Evolutionary conservation across 2,329 filamentous ascomycete genomes (phyloP).

Genomic region (Penicillium frequentans): DNA sequence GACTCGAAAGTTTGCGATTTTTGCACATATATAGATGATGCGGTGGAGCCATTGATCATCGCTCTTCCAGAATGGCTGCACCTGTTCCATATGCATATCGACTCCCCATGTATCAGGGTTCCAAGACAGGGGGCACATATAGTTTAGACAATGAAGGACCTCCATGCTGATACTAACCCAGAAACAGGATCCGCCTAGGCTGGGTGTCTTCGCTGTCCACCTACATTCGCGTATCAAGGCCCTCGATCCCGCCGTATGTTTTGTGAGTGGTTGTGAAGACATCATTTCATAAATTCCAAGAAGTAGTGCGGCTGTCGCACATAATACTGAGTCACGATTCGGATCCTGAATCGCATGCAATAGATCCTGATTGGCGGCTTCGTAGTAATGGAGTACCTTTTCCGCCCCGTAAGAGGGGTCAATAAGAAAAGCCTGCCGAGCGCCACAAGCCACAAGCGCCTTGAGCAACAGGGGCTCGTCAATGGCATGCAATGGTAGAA

Average conservation of each 20-base stretch:
- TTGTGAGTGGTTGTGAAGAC: constrained; percentile 79
- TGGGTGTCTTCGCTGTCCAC: constrained; percentile 77
- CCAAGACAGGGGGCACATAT: constrained; percentile 85
- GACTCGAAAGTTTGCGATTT: constrained; percentile 81
- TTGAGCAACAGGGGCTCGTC: constrained; percentile 85
- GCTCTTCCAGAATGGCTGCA: constrained; percentile 57
- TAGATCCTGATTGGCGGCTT: constrained; percentile 77
- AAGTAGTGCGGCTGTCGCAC: constrained; percentile 82
- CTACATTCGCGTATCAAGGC: constrained; percentile 85
- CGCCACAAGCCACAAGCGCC: constrained; percentile 84
- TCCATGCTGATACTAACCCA: constrained; percentile 94
- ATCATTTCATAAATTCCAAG: constrained; percentile 93
- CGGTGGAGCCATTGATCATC: constrained; percentile 88
- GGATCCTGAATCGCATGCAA: constrained; percentile 78
- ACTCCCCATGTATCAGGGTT: constrained; percentile 88
- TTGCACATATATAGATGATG: constrained; percentile 85
- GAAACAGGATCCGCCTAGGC: constrained; percentile 85
- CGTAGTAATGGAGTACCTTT: constrained; percentile 79
- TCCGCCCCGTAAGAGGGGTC: constrained; percentile 71
- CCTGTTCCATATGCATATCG: constrained; percentile 68
- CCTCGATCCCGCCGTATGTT: constrained; percentile 80
- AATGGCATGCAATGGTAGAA: constrained; percentile 80
- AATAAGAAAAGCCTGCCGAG: constrained; percentile 73
- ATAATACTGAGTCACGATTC: constrained; percentile 78
- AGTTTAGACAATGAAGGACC: constrained; percentile 80